These are phyloP conservation scores for Phytophthora sansomeana DNA, from an alignment of 352 stramenopile species.

Conservation along the genomic window DNA sequence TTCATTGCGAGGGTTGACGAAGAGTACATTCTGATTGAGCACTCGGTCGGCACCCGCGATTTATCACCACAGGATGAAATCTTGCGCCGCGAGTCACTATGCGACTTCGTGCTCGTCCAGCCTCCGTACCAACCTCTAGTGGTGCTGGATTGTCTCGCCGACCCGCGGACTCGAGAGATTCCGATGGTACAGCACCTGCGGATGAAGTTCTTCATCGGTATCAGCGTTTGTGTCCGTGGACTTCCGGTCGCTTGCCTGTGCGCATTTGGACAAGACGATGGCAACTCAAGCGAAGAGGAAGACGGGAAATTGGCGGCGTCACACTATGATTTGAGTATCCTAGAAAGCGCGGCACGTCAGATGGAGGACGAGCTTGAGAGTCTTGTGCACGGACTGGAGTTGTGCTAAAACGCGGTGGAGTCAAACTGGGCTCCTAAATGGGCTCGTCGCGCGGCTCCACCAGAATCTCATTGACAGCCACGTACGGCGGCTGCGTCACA, in stretches of 20 bases:
- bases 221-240: conserved; percentile 54
- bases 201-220: conserved; percentile 63
- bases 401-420: conserved; percentile 25
- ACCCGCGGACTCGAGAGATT: conserved; percentile 57
- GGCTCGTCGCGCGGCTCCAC: conserved; percentile 91
- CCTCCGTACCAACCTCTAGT: conserved; percentile 50
- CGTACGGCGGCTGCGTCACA: conserved; percentile 85
- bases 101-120: conserved; percentile 67
- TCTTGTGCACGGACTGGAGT: conserved; percentile 50
- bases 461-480: conserved; percentile 92
- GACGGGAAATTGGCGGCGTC: conserved; percentile 30
- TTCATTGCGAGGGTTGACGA: conserved; percentile 71
- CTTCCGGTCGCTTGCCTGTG: conserved; percentile 68
- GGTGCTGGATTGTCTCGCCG: conserved; percentile 52
- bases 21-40: conserved; percentile 57
- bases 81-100: conserved; percentile 56
- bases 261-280: conserved; percentile 53
- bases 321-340: conserved; percentile 47
- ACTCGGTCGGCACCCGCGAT: conserved; percentile 41
- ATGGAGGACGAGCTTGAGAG: conserved; percentile 61
- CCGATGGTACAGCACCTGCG: conserved; percentile 65
- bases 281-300: conserved; percentile 28
- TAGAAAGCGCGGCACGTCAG: conserved; percentile 49
- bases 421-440: conserved; percentile 44
- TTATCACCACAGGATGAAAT: conserved; percentile 42